These are phyloP conservation scores for Stromatinia cepivora DNA, from an alignment of 2,329 filamentous ascomycete species.

Conservation along the genomic window DNA sequence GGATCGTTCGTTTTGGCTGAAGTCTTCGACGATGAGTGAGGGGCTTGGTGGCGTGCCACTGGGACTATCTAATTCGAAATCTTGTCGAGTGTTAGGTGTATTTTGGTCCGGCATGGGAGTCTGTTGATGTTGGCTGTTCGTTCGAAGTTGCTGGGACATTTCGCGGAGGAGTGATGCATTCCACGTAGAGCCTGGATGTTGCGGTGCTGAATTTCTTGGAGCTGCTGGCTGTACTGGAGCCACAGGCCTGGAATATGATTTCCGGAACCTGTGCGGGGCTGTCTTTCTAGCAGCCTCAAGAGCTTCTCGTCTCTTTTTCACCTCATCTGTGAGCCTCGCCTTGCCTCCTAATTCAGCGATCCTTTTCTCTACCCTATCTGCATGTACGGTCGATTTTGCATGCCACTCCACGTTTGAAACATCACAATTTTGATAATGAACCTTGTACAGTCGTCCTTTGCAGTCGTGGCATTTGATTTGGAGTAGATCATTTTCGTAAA, in stretches of 20 bases:
- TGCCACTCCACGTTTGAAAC: conserved; percentile 22
- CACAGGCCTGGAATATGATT: background rate
- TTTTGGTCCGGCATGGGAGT: background rate
- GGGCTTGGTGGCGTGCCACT: background rate
- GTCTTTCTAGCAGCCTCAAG: conserved; percentile 9
- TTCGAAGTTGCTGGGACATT: background rate
- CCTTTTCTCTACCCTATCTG: conserved; percentile 12
- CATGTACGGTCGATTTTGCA: conserved; percentile 17
- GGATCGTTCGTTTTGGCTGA: background rate
- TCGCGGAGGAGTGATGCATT: background rate
- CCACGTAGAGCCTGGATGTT: conserved; percentile 1
- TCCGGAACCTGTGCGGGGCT: conserved; percentile 6
- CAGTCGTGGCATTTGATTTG: conserved; percentile 19
- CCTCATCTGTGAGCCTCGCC: conserved; percentile 5
- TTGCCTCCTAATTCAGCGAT: background rate
- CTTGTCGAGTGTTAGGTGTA: background rate
- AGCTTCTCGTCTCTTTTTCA: conserved; percentile 7
- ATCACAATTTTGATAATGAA: conserved; percentile 21
- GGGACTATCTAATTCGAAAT: conserved; percentile 1
- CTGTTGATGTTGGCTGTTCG: background rate
- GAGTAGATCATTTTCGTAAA: conserved; percentile 7
- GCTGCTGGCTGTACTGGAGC: background rate
- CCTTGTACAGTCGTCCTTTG: conserved; percentile 17
- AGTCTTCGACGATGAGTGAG: background rate
- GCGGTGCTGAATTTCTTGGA: background rate